Evolutionary conservation across 768 basidiomycete genomes (phyloP).

Genomic region (Lentinula sp.): DNA sequence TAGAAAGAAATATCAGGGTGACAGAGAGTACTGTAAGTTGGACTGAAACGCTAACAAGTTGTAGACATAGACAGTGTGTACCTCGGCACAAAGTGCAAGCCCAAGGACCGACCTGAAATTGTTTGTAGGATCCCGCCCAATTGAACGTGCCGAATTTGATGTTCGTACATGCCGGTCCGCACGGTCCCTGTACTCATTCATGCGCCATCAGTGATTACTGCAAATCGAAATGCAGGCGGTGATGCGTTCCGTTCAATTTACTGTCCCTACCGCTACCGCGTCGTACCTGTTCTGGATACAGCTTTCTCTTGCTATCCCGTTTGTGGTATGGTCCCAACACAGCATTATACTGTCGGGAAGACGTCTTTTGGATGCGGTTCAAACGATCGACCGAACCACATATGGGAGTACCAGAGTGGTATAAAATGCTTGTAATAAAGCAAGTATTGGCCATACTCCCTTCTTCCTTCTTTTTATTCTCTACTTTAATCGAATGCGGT

Average conservation of each 20-base stretch:
- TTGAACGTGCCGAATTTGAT: neutral
- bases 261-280: neutral
- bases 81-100: neutral
- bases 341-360: neutral
- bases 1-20: neutral
- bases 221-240: too few relatives aligned
- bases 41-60: neutral
- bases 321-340: neutral
- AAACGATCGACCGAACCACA: neutral
- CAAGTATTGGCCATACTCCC: neutral
- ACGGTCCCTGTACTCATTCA: neutral
- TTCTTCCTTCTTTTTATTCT: neutral
- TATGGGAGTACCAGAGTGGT: neutral
- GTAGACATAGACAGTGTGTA: neutral
- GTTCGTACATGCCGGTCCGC: neutral
- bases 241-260: neutral
- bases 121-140: too few relatives aligned
- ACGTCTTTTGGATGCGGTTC: neutral
- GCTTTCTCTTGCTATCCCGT: neutral
- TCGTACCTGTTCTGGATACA: neutral
- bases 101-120: neutral
- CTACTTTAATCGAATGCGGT: neutral
- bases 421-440: neutral
- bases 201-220: neutral
- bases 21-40: neutral